Percentiles rank a stretch among this genome's conserved stretches.
These are phyloP conservation scores for Blastomyces percursus DNA, from an alignment of 2,329 filamentous ascomycete genomes.

Conservation along the genomic window DNA sequence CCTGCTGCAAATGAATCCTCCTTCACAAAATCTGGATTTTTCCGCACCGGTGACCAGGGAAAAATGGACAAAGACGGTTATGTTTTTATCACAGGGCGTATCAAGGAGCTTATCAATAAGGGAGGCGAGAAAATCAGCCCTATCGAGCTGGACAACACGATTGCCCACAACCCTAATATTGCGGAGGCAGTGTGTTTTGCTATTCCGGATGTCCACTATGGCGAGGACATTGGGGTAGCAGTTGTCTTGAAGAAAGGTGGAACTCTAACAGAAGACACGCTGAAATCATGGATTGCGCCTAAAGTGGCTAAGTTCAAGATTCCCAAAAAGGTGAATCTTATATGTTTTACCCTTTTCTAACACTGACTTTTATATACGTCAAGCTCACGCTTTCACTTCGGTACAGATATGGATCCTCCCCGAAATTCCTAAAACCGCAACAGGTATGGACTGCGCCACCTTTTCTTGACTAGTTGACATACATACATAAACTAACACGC, in stretches of 20 bases:
- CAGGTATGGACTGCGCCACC: constrained; percentile 24
- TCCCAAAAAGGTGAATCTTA: constrained; percentile 58
- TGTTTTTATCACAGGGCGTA: constrained; percentile 75
- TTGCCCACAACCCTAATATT: constrained; percentile 61
- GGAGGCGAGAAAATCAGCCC: constrained; percentile 83
- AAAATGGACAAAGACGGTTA: constrained; percentile 71
- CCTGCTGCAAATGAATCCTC: constrained; percentile 60
- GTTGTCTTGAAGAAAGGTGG: constrained; percentile 60
- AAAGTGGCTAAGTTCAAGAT: constrained; percentile 75
- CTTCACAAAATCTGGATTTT: constrained; percentile 67
- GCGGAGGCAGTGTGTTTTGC: constrained; percentile 75
- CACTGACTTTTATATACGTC: background rate
- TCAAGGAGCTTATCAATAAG: constrained; percentile 86
- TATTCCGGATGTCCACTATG: constrained; percentile 70
- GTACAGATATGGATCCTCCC: constrained; percentile 67
- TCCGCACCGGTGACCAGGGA: constrained; percentile 80
- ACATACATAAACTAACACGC: background rate
- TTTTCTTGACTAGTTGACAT: background rate
- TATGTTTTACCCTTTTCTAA: background rate
- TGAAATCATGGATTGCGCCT: constrained; percentile 58
- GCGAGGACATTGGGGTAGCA: constrained; percentile 69
- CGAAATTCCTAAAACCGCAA: constrained; percentile 84
- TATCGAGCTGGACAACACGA: constrained; percentile 74
- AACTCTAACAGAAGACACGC: constrained; percentile 45
- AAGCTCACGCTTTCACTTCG: background rate